Evolutionary conservation across 495 filamentous ascomycete genomes (phyloP).

Genomic region (Mytilinidion resinicola): DNA sequence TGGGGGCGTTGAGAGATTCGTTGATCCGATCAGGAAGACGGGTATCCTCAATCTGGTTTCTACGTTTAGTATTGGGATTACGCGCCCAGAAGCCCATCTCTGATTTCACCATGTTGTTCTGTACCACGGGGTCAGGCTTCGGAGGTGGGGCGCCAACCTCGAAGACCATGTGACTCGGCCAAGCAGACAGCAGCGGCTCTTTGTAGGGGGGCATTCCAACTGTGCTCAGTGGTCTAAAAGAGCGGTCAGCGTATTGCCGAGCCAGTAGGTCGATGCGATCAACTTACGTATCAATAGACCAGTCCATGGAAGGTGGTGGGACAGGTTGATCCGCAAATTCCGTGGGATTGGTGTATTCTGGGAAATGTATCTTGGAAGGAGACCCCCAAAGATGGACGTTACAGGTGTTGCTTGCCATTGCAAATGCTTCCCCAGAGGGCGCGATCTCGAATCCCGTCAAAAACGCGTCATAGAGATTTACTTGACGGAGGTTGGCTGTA

Average conservation of each 20-base stretch:
- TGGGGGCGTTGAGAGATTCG: constrained; percentile 59
- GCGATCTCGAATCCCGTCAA: constrained; percentile 78
- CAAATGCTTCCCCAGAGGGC: constrained; percentile 82
- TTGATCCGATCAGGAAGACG: constrained; percentile 47
- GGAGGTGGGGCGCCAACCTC: constrained; percentile 77
- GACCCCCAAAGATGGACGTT: constrained; percentile 88
- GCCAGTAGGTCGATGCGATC: not conserved
- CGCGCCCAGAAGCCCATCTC: constrained; percentile 69
- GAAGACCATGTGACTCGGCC: constrained; percentile 76
- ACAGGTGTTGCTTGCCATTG: constrained; percentile 70
- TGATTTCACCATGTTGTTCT: constrained; percentile 58
- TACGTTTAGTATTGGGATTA: constrained; percentile 63
- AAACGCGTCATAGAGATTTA: constrained; percentile 59
- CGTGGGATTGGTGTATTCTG: constrained; percentile 70
- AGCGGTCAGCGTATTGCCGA: not conserved
- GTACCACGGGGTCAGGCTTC: constrained; percentile 65
- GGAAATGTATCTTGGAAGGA: constrained; percentile 80
- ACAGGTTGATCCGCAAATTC: constrained; percentile 65
- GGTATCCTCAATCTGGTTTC: constrained; percentile 81
- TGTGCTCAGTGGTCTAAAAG: constrained; percentile 63
- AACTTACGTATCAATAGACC: constrained; percentile 62
- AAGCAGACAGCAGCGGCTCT: constrained; percentile 78
- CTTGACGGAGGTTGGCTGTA: constrained; percentile 81
- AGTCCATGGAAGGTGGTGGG: constrained; percentile 51
- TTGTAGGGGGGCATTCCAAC: constrained; percentile 92